phyloP scores from a whole-genome alignment of 163 green algal genomes.

The Prototheca stagnorum region DNA sequence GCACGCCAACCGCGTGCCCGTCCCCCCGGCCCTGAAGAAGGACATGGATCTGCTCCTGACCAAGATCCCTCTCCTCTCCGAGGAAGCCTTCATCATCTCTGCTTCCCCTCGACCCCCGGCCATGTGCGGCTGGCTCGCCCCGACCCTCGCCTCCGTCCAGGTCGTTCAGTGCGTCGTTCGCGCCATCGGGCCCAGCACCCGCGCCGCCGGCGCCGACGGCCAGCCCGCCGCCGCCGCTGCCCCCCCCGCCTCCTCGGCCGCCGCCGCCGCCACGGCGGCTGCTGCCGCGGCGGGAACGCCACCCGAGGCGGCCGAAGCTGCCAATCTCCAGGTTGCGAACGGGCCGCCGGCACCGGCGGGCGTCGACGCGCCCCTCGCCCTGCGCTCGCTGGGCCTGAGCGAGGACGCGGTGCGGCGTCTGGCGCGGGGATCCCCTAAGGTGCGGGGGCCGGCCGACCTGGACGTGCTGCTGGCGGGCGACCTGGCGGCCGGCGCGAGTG shows the following conservation, averaged over 20 bases:
- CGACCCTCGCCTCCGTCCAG: conserved; percentile 53
- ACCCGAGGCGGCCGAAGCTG: too few relatives aligned
- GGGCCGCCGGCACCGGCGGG: too few relatives aligned
- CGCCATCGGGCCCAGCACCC: too few relatives aligned
- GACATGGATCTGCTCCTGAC: conserved; percentile 58
- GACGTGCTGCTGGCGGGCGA: background rate
- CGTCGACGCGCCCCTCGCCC: too few relatives aligned
- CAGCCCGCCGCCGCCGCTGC: conserved; percentile 27
- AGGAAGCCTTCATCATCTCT: conserved; percentile 77
- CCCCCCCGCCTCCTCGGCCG: too few relatives aligned
- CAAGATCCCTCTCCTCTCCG: conserved; percentile 50
- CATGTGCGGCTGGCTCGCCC: conserved; percentile 60
- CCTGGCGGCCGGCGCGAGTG: conserved; percentile 1
- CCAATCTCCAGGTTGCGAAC: too few relatives aligned
- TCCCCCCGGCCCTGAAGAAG: conserved; percentile 44
- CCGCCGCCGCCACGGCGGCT: too few relatives aligned
- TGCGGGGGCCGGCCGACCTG: too few relatives aligned
- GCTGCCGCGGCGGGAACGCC: too few relatives aligned
- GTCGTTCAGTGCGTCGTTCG: conserved; percentile 56
- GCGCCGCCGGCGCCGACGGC: too few relatives aligned
- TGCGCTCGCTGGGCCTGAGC: conserved; percentile 45
- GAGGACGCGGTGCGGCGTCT: too few relatives aligned
- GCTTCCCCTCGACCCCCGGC: conserved; percentile 24
- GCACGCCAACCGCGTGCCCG: conserved; percentile 46
- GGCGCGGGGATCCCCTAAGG: too few relatives aligned